Evolutionary conservation across 2,329 filamentous ascomycete species (phyloP).

Genomic region (Rutstroemia sp.): DNA sequence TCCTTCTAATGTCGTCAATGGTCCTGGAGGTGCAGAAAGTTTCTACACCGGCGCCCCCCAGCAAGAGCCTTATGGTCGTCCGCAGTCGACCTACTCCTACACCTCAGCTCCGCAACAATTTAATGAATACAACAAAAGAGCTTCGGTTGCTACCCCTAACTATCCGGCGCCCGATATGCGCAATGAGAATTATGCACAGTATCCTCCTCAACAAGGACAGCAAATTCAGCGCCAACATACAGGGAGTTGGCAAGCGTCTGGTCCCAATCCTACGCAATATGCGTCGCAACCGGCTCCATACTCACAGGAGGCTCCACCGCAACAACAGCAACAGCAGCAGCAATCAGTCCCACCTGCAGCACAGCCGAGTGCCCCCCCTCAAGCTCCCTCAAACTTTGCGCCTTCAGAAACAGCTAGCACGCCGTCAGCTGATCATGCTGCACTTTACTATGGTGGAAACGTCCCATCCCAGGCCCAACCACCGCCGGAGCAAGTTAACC

Average conservation of each 20-base stretch:
- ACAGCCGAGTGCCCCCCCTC: conserved; percentile 28
- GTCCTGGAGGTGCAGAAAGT: conserved; percentile 57
- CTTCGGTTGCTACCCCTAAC: conserved; percentile 18
- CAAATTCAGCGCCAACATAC: conserved; percentile 39
- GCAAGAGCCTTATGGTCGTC: conserved; percentile 40
- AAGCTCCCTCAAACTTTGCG: conserved; percentile 28
- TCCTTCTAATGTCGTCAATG: conserved; percentile 42
- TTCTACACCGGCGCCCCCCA: conserved; percentile 68
- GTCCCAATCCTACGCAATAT: conserved; percentile 12
- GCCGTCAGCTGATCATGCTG: conserved; percentile 42
- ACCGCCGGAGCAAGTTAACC: conserved; percentile 33
- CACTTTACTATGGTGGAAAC: conserved; percentile 48
- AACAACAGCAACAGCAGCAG: conserved; percentile 24
- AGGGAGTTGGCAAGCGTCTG: conserved; percentile 41
- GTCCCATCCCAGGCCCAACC: conserved; percentile 32
- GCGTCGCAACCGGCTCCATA: conserved; percentile 17
- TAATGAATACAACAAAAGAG: conserved; percentile 29
- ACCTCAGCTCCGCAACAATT: conserved; percentile 39
- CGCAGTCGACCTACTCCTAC: conserved; percentile 45
- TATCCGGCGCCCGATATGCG: conserved; percentile 20
- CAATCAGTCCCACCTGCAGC: conserved; percentile 22
- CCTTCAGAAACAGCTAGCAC: conserved; percentile 30
- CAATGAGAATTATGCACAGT: conserved; percentile 20
- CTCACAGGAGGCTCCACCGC: conserved; percentile 20
- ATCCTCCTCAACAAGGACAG: conserved; percentile 37